Evolutionary conservation across 805 yeast species (phyloP), one percentile per base, ranked within the genome.

Genomic region (Schwanniomyces yamadae): DNA sequence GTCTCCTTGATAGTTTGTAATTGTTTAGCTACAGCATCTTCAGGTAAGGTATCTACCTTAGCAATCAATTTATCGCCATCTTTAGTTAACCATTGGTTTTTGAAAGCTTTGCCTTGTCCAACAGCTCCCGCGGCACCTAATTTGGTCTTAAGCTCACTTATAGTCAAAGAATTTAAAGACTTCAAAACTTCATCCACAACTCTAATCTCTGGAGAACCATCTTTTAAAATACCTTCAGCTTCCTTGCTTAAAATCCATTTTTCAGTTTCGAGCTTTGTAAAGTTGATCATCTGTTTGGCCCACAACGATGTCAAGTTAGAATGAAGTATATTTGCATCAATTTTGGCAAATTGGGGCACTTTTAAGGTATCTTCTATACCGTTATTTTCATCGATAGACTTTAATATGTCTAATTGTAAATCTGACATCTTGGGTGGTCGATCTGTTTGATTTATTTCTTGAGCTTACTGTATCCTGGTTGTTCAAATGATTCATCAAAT

Each of bases 41-140:
- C 65, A 23, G 89, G 88, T 37, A 72, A 60, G 26, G 66, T 68
- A 32, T 70, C 63, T 21, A 82, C 70, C 45, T 79, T 77, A 19
- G 85, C 59, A 33, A 86, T 77, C 49, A 91, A 75, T 53, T 74
- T 79, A 50, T 85, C 95, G 39, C 91, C 95, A 40, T 83, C 85
- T 61, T 95, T 93, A 45, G 77, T 68, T 52, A 93, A 82, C 99
- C 99, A 93, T 27, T 95, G 95, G 61, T 90, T 90, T 65, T 89
- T 91, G 77, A 93, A 95, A 12, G 98, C 99, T 54, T 90, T 82
- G 50, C 95, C 95, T 69, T 93, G 99, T 45, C 99, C 99, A 46
- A 91, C 75, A 50, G 82, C 82, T 44, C 97, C 98, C 41, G 79
- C 79, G 34, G 79, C 69, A 38, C 97, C 97, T 65, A 91, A 70